Base-by-base conservation (phyloP, 2,329 filamentous ascomycete genomes). In the Phialocephala sp. region DNA sequence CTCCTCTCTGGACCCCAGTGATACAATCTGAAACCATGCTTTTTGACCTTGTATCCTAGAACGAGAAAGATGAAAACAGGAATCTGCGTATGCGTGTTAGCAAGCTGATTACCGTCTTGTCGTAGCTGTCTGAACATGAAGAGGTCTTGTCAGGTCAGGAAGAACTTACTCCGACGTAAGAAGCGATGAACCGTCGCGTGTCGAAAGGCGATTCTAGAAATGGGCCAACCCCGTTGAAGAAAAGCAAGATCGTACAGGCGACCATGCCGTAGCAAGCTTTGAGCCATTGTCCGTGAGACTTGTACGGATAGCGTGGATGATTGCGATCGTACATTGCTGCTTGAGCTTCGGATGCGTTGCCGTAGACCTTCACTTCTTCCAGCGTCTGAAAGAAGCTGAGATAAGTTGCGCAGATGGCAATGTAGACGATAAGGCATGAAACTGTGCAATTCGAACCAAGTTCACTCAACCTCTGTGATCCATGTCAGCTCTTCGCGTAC, bases 371-470 rank as follows among this genome's bases (percentile, higher is more conserved):
- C 18, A 77, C 76, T 35, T 80, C 75, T 65, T 78, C 70, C 2
- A 80, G 75, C 79, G 76, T 77, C 61, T 74, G 74, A 69, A 75
- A 79, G 67, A 79, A 79, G 35, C 66, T 75, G 43, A 81, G 72
- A 71, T 80, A 81, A 0, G 79, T 79, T 24, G 75, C 78, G 60
- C 78, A 80, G 18, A 81, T 79, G 15, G 76, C 75, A 22, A 73
- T 71, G 56, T 80, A 81, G 1, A 80, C 78, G 50, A 80, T 77
- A n/a, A 80, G 69, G 68, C 75, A 79, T 14, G 79, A 78, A 6
- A 78, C 77, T 1, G 77, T 77, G 61, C 75, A 78, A 56, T 79
- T 79, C 54, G 76, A 76, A 11, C 76, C 76, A 15, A 81, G 73
- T 64, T 80, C 78, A 20, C 73, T 72, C 35, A 80, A 67, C 39